These are phyloP conservation scores for Hymenoscyphus scutula DNA, from an alignment of 2,329 filamentous ascomycete species.

Conservation along the genomic window DNA sequence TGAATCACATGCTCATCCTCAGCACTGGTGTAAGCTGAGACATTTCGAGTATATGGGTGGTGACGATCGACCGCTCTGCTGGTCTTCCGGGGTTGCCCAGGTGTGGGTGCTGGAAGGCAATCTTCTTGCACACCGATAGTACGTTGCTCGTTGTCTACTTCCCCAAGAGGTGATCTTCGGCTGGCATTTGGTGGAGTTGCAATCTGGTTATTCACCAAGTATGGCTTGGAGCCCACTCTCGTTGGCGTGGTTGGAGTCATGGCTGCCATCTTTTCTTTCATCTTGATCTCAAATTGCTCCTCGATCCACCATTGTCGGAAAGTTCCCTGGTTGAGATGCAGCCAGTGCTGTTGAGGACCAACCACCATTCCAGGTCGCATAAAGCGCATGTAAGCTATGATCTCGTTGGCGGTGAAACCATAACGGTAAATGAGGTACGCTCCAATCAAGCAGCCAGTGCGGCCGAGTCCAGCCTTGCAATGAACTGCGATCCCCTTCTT, in stretches of 20 bases:
- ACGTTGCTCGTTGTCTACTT: constrained; percentile 76
- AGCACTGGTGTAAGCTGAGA: constrained; percentile 41
- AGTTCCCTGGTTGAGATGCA: constrained; percentile 92
- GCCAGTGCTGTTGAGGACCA: constrained; percentile 97
- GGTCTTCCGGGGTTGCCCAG: constrained; percentile 90
- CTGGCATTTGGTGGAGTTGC: constrained; percentile 83
- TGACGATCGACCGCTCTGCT: constrained; percentile 70
- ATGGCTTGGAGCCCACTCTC: constrained; percentile 59
- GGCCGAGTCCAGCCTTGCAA: constrained; percentile 94
- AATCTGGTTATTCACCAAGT: constrained; percentile 60
- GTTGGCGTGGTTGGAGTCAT: constrained; percentile 56
- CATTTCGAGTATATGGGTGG: constrained; percentile 65
- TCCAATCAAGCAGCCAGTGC: constrained; percentile 93
- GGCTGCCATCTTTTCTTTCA: constrained; percentile 53
- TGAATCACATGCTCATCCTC: constrained; percentile 53
- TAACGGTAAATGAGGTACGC: constrained; percentile 97
- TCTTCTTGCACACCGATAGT: constrained; percentile 75
- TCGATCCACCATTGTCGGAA: constrained; percentile 98
- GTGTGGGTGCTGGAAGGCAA: constrained; percentile 90
- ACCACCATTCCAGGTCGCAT: constrained; percentile 99
- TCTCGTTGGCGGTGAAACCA: constrained; percentile 94
- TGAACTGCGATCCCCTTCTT: constrained; percentile 95
- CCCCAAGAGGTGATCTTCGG: constrained; percentile 82
- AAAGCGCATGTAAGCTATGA: constrained; percentile 98
- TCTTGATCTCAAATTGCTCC: constrained; percentile 48